Percentiles rank a stretch among this genome's conserved stretches.
Conservation (phyloP, 805 yeast genomes). For the Schwanniomyces yamadae region DNA sequence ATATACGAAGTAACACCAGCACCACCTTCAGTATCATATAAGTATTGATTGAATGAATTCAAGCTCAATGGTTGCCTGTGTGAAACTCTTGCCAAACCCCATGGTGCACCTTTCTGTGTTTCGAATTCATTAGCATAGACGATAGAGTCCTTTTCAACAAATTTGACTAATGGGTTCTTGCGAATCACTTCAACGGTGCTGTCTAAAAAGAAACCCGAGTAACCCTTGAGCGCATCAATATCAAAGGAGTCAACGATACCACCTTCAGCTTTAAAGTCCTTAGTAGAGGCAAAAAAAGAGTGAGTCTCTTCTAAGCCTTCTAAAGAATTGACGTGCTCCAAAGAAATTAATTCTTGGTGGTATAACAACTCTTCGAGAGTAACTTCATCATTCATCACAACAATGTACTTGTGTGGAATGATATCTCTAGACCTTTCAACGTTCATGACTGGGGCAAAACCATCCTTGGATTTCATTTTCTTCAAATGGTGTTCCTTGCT, state of each 20-base stretch:
- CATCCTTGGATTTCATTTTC: constrained; percentile 7
- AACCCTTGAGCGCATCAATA: constrained; percentile 65
- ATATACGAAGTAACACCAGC: constrained; percentile 84
- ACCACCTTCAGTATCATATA: constrained; percentile 73
- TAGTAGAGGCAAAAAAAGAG: constrained; percentile 35
- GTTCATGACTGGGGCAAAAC: constrained; percentile 48
- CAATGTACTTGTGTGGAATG: constrained; percentile 76
- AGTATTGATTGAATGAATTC: constrained; percentile 69
- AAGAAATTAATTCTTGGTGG: constrained; percentile 68
- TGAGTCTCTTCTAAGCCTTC: constrained; percentile 32
- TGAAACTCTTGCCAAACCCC: constrained; percentile 92
- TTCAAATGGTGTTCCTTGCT: too few relatives aligned
- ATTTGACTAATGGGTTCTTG: constrained; percentile 58
- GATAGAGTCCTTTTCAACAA: constrained; percentile 72
- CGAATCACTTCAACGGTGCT: constrained; percentile 73
- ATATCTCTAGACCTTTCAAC: constrained; percentile 45
- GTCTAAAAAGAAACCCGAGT: constrained; percentile 80
- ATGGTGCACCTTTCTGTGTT: constrained; percentile 82
- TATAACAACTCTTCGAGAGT: constrained; percentile 51
- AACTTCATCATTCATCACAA: constrained; percentile 73
- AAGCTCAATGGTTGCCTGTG: constrained; percentile 72
- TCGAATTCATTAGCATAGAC: constrained; percentile 64
- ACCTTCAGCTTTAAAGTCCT: constrained; percentile 36
- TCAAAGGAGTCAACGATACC: constrained; percentile 63
- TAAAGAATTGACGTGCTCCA: constrained; percentile 47